phyloP scores from a whole-genome alignment of 1,284 basidiomycete species.

The Uromyces viciae-fabae region DNA sequence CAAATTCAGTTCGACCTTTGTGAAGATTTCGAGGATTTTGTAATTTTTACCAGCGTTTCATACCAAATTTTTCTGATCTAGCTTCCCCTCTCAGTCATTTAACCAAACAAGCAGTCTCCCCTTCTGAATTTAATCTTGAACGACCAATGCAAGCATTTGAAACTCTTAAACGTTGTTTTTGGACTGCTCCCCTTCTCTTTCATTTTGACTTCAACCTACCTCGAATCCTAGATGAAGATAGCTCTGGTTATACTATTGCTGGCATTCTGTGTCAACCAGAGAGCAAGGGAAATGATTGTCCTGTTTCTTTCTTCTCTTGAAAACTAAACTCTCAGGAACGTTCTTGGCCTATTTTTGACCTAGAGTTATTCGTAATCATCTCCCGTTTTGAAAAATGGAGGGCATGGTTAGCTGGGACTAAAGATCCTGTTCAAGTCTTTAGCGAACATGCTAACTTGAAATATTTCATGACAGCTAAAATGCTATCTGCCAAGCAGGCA shows the following conservation, averaged over 20 bases:
- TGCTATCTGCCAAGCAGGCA: not conserved
- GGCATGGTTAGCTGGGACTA: not conserved
- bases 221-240: not conserved
- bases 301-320: slow-evolving; percentile 1
- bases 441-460: slow-evolving; percentile 9
- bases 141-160: not conserved
- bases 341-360: not conserved
- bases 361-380: slow-evolving; percentile 6
- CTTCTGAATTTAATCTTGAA: not conserved
- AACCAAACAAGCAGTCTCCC: no score
- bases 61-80: not conserved
- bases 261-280: not conserved
- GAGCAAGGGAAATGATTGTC: no score
- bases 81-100: not conserved
- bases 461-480: not conserved
- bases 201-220: not conserved
- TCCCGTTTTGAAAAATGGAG: not conserved
- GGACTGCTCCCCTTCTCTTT: not conserved
- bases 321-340: not conserved
- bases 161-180: not conserved
- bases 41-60: not conserved
- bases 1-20: not conserved
- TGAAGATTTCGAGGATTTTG: not conserved
- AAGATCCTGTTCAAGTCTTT: not conserved
- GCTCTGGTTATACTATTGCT: not conserved